phyloP scores from a whole-genome alignment of 352 stramenopile genomes.

The Pythium aristosporum region DNA sequence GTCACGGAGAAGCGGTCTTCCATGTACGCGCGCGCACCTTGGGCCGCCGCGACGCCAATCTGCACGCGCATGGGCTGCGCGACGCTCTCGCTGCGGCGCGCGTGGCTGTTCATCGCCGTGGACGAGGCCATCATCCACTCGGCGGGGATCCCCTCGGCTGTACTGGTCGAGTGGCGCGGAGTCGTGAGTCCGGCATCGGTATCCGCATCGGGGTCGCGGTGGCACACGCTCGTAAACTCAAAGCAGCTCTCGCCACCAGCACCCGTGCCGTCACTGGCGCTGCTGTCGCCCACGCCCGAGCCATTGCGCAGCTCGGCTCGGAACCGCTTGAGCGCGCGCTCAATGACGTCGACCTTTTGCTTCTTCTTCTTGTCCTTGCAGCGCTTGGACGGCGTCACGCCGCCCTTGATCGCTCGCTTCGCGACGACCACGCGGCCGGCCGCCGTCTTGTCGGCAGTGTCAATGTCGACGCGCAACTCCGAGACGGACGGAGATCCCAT shows the following conservation, averaged over 20 bases:
- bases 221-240: conserved; percentile 52
- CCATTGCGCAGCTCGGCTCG: conserved; percentile 23
- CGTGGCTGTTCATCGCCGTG: conserved; percentile 15
- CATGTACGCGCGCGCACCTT: conserved; percentile 77
- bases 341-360: conserved; percentile 60
- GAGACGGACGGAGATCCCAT: neutral
- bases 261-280: neutral
- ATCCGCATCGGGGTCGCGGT: conserved; percentile 16
- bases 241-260: conserved; percentile 28
- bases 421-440: conserved; percentile 9
- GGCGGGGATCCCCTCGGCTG: neutral
- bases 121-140: conserved; percentile 5
- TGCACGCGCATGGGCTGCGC: conserved; percentile 39
- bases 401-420: conserved; percentile 28
- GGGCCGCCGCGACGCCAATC: conserved; percentile 43
- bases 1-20: conserved; percentile 73
- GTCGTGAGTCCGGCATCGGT: conserved; percentile 10
- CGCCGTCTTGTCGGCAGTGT: conserved; percentile 10
- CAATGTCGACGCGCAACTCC: conserved; percentile 24
- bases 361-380: conserved; percentile 59
- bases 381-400: conserved; percentile 46
- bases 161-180: conserved; percentile 1
- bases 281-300: conserved; percentile 13
- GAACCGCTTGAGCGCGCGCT: conserved; percentile 60
- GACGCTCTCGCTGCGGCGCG: conserved; percentile 9